These are phyloP conservation scores for Lasiosphaeria hispida DNA, from an alignment of 495 filamentous ascomycete genomes.

Conservation along the genomic window DNA sequence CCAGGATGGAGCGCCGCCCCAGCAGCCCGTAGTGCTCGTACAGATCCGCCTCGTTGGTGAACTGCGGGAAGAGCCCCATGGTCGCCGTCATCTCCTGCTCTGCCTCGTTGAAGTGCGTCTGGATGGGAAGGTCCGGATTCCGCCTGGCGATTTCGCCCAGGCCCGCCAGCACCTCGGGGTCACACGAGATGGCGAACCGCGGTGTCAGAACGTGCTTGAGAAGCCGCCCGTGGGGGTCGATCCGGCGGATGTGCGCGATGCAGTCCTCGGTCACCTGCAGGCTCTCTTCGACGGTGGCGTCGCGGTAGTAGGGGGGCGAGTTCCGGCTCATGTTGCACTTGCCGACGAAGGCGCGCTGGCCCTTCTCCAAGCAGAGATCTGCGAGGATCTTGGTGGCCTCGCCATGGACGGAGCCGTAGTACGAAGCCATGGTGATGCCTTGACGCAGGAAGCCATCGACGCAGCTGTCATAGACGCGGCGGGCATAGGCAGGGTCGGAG, in stretches of 20 bases:
- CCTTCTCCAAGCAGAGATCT: slow-evolving; percentile 52
- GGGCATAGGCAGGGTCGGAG: slow-evolving; percentile 51
- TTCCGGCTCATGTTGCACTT: slow-evolving; percentile 66
- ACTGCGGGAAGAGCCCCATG: slow-evolving; percentile 50
- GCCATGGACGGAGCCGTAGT: slow-evolving; percentile 61
- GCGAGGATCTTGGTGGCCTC: slow-evolving; percentile 59
- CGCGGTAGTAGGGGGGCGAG: slow-evolving; percentile 58
- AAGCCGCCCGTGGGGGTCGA: slow-evolving; percentile 43
- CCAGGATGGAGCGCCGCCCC: slow-evolving; percentile 56
- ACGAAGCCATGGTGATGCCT: slow-evolving; percentile 64
- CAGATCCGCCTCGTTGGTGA: slow-evolving; percentile 52
- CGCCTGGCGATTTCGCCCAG: slow-evolving; percentile 51
- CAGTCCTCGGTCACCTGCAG: slow-evolving; percentile 52
- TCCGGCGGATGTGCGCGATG: slow-evolving; percentile 44
- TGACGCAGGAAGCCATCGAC: slow-evolving; percentile 58
- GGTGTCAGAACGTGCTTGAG: slow-evolving; percentile 62
- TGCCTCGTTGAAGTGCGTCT: slow-evolving; percentile 66
- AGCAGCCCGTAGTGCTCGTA: slow-evolving; percentile 55
- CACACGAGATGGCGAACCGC: slow-evolving; percentile 62
- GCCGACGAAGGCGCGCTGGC: slow-evolving; percentile 64
- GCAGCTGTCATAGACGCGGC: slow-evolving; percentile 49
- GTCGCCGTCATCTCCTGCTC: slow-evolving; percentile 55
- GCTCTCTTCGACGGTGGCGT: slow-evolving; percentile 47
- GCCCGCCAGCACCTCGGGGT: slow-evolving; percentile 47
- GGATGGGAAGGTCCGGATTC: slow-evolving; percentile 55